Conservation (phyloP, 148 eudicot genomes). For the Vaccinium myrtillus region DNA sequence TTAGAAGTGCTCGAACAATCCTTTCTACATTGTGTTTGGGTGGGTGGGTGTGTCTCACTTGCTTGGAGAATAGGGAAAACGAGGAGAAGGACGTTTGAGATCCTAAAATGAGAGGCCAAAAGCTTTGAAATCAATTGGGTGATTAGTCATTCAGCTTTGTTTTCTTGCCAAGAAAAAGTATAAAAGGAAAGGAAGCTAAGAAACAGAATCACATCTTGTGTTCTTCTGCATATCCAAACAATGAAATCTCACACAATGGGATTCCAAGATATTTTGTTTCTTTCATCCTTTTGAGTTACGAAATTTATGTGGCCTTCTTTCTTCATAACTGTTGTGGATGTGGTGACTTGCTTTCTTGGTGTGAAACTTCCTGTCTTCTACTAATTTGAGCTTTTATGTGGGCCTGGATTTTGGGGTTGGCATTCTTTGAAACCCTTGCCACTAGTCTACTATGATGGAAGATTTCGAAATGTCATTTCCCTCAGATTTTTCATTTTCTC, state of each 20-base stretch:
- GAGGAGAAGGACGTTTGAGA: constrained; percentile 14
- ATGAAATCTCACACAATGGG: neutral
- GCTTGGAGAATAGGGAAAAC: neutral
- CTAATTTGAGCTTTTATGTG: neutral
- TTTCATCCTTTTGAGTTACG: neutral
- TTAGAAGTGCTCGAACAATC: neutral
- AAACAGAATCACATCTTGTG: neutral
- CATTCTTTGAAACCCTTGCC: neutral
- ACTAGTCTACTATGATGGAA: neutral
- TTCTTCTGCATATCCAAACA: neutral
- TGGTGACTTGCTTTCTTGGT: neutral
- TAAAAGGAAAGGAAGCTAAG: neutral
- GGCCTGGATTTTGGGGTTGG: neutral
- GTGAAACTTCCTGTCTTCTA: neutral
- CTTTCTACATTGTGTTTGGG: neutral
- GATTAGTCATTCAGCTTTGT: constrained; percentile 2
- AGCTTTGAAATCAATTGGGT: neutral
- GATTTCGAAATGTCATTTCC: neutral
- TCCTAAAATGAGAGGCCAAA: constrained; percentile 1
- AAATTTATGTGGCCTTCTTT: neutral
- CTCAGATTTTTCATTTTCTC: neutral
- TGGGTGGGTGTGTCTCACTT: neutral
- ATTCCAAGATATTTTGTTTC: neutral
- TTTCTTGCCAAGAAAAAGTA: constrained; percentile 5
- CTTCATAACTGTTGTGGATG: neutral